Conservation (phyloP, 2,329 filamentous ascomycete genomes). For the Pseudonectria foliicola region DNA sequence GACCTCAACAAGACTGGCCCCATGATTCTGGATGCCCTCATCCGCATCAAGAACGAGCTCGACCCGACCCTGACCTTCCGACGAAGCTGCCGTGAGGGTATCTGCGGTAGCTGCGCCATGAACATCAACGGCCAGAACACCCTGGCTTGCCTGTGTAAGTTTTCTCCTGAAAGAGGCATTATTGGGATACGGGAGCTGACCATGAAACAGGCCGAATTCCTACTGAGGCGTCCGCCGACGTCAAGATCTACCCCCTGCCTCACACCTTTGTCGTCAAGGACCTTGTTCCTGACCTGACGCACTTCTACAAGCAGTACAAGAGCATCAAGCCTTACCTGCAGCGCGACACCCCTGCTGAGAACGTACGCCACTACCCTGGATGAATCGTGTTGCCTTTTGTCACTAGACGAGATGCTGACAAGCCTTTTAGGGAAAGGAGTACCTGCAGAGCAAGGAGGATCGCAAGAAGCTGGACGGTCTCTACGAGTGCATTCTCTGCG, state of each 20-base stretch:
- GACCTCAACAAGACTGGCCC: slow-evolving; percentile 98
- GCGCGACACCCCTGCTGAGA: slow-evolving; percentile 72
- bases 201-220: slow-evolving; percentile 74
- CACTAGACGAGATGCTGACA: slow-evolving; percentile 5
- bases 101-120: slow-evolving; percentile 98
- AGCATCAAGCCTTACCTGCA: slow-evolving; percentile 99
- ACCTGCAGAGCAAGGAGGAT: slow-evolving; percentile 83
- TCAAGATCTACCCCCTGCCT: slow-evolving; percentile 94
- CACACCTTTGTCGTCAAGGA: slow-evolving; percentile 99
- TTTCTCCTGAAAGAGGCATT: slow-evolving; percentile 21
- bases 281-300: slow-evolving; percentile 91
- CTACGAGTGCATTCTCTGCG: slow-evolving; percentile 99
- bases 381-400: background rate
- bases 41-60: slow-evolving; percentile 98
- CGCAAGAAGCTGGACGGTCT: slow-evolving; percentile 95
- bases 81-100: slow-evolving; percentile 93
- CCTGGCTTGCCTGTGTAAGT: slow-evolving; percentile 85
- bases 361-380: slow-evolving; percentile 51
- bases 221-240: slow-evolving; percentile 68
- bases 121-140: slow-evolving; percentile 99
- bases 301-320: slow-evolving; percentile 99
- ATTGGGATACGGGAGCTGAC: slow-evolving; percentile 10
- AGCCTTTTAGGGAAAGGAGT: slow-evolving; percentile 69
- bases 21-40: slow-evolving; percentile 95
- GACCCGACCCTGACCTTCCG: slow-evolving; percentile 96